Conservation (phyloP, 495 filamentous ascomycete genomes). For the Neurospora sp. region DNA sequence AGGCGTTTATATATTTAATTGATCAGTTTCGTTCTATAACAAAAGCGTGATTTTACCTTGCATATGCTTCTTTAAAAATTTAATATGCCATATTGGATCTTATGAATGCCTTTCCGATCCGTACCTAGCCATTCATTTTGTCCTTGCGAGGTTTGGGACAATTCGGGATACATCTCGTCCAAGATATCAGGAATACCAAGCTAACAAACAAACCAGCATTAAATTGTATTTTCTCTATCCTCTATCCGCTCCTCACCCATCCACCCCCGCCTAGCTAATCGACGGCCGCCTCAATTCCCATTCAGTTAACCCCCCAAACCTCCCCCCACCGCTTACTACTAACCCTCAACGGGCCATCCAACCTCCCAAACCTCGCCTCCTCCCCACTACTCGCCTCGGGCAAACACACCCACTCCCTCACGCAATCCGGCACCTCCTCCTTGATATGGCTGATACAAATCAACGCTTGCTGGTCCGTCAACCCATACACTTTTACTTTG, state of each 20-base stretch:
- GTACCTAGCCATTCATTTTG: too few species aligned
- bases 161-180: not conserved
- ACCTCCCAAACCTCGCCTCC: constrained; percentile 46
- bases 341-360: constrained; percentile 44
- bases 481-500: constrained; percentile 36
- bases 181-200: not conserved
- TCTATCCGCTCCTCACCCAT: too few species aligned
- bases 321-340: constrained; percentile 45
- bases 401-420: constrained; percentile 72
- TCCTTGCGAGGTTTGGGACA: not conserved
- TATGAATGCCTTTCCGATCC: not conserved
- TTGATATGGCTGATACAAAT: constrained; percentile 81
- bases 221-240: not conserved
- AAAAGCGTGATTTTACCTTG: not conserved
- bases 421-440: constrained; percentile 75
- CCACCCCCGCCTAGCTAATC: too few species aligned
- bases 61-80: too few species aligned
- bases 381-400: constrained; percentile 50
- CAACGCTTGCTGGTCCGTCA: constrained; percentile 62
- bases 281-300: not conserved
- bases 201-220: not conserved
- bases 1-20: not conserved
- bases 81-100: too few species aligned
- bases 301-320: constrained; percentile 43
- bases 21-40: not conserved